phyloP scores from a whole-genome alignment of 148 eudicot species.

The Vaccinium macrocarpon region DNA sequence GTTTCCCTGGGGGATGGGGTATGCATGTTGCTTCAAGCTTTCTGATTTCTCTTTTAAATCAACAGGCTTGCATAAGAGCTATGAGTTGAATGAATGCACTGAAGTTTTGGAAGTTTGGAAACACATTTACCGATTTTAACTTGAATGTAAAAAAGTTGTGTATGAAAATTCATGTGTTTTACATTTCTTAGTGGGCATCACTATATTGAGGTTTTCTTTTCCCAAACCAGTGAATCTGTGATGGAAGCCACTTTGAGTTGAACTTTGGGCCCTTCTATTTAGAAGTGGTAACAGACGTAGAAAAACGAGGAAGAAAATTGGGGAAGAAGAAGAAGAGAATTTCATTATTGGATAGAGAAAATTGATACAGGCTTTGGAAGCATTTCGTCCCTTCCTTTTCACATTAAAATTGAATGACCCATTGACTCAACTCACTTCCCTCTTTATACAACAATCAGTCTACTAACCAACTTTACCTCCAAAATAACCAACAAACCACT shows the following conservation, averaged over 20 bases:
- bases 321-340: too few relatives aligned
- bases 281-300: too few relatives aligned
- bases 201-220: neutral
- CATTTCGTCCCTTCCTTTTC: too few relatives aligned
- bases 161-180: neutral
- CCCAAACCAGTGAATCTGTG: neutral
- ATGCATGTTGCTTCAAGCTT: conserved; percentile 8
- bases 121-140: neutral
- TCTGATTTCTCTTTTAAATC: conserved; percentile 26
- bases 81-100: neutral
- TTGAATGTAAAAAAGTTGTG: neutral
- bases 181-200: neutral
- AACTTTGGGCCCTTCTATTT: neutral
- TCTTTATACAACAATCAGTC: too few relatives aligned
- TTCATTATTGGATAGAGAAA: too few relatives aligned
- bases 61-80: conserved; percentile 63
- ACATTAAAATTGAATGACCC: too few relatives aligned
- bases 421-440: too few relatives aligned
- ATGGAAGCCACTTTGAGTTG: conserved; percentile 4
- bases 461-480: too few relatives aligned
- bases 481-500: too few relatives aligned
- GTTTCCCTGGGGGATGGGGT: neutral
- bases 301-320: too few relatives aligned
- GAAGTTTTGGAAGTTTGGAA: neutral
- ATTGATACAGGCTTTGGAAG: too few relatives aligned